phyloP scores from a whole-genome alignment of 306 rosid genomes.

The Chamaecrista fasciculata region DNA sequence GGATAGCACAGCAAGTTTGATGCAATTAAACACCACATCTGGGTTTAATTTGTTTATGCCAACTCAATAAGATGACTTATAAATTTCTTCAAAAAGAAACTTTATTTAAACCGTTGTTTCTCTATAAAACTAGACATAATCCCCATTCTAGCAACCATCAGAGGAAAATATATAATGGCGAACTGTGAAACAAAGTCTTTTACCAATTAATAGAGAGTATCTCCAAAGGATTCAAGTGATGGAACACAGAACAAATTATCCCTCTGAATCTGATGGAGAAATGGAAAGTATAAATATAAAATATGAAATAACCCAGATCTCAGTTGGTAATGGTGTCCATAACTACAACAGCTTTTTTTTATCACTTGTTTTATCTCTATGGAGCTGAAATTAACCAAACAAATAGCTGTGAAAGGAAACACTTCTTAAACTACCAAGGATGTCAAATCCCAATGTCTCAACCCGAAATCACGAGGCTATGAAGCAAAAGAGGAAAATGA shows the following conservation, averaged over 20 bases:
- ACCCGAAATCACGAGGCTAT: background rate
- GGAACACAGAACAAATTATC: background rate
- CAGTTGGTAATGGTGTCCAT: constrained; percentile 17
- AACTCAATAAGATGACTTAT: constrained; percentile 20
- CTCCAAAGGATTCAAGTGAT: constrained; percentile 12
- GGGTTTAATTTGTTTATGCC: background rate
- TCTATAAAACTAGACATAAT: constrained; percentile 1
- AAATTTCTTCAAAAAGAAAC: constrained; percentile 1
- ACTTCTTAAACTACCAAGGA: constrained; percentile 27
- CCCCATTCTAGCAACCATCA: constrained; percentile 9
- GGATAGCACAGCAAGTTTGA: constrained; percentile 14
- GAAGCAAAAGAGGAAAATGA: constrained; percentile 26
- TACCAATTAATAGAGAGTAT: background rate
- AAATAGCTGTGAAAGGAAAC: constrained; percentile 19
- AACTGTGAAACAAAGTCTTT: constrained; percentile 11
- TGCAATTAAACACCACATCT: constrained; percentile 14
- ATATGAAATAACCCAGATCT: constrained; percentile 39
- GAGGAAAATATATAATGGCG: background rate
- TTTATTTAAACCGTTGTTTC: constrained; percentile 1
- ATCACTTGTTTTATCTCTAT: background rate
- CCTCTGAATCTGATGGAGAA: constrained; percentile 3
- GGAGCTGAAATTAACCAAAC: constrained; percentile 24
- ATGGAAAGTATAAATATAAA: background rate
- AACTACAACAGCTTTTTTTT: background rate
- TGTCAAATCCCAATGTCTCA: constrained; percentile 28